Conservation (phyloP, 345 rosid genomes). For the Gossypium anomalum region DNA sequence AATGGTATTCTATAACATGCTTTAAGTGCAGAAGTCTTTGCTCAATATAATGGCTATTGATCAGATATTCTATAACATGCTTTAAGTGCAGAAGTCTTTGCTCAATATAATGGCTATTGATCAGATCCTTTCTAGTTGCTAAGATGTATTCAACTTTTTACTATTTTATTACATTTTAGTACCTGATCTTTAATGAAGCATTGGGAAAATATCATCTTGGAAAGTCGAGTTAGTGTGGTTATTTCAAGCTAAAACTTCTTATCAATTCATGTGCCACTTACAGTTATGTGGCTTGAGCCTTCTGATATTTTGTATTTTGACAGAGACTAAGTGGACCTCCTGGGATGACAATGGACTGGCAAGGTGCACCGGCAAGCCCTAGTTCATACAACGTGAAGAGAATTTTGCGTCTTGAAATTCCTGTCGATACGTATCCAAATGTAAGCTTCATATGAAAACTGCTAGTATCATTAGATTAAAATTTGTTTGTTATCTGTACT, state of each 20-base stretch:
- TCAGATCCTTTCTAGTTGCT: neutral
- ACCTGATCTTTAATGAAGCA: neutral
- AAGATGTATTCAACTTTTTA: neutral
- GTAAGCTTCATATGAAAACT: constrained; percentile 29
- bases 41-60: neutral
- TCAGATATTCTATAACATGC: neutral
- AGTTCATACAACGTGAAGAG: constrained; percentile 88
- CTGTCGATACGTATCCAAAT: constrained; percentile 81
- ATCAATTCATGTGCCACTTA: constrained; percentile 2
- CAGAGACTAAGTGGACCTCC: constrained; percentile 83
- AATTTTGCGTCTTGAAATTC: constrained; percentile 95
- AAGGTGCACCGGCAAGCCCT: constrained; percentile 93
- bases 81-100: neutral
- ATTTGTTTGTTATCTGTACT: neutral
- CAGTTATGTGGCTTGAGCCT: neutral
- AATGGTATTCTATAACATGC: neutral
- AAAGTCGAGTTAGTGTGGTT: neutral
- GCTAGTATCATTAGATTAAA: neutral
- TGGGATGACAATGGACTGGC: constrained; percentile 99
- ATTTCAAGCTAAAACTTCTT: neutral
- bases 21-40: neutral
- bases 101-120: neutral
- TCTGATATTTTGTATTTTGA: constrained; percentile 7
- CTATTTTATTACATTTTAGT: neutral
- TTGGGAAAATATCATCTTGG: neutral